Conservation (phyloP, 148 eudicot species). For the Cornus kousa region DNA sequence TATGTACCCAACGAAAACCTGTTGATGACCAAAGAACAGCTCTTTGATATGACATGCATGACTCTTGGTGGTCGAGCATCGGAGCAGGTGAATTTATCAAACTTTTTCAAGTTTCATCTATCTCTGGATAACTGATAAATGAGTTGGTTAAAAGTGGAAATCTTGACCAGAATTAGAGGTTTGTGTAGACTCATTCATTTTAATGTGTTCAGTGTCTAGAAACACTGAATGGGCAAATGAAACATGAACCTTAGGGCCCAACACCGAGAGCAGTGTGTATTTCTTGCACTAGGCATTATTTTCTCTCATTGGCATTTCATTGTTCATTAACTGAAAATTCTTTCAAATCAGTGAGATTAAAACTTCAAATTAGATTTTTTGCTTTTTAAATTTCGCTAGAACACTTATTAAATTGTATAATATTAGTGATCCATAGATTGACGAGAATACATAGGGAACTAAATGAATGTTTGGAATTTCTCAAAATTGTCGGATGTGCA, state of each 20-base stretch:
- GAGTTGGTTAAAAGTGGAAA: background rate
- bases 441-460: background rate
- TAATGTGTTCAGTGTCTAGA: background rate
- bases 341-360: too few relatives aligned
- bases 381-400: background rate
- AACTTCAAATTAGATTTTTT: too few relatives aligned
- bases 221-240: background rate
- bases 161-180: background rate
- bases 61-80: constrained; percentile 98
- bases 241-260: background rate
- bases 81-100: constrained; percentile 64
- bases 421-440: background rate
- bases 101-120: constrained; percentile 3
- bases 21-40: constrained; percentile 95
- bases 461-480: background rate
- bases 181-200: background rate
- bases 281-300: background rate
- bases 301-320: background rate
- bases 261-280: background rate
- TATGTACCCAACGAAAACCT: constrained; percentile 95
- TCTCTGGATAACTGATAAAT: background rate
- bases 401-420: too few relatives aligned
- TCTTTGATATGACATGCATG: constrained; percentile 95
- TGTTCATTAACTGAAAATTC: background rate
- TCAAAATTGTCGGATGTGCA: too few relatives aligned